These are phyloP conservation scores for Bipolaris sorokiniana DNA, from an alignment of 2,329 filamentous ascomycete genomes.

Conservation along the genomic window DNA sequence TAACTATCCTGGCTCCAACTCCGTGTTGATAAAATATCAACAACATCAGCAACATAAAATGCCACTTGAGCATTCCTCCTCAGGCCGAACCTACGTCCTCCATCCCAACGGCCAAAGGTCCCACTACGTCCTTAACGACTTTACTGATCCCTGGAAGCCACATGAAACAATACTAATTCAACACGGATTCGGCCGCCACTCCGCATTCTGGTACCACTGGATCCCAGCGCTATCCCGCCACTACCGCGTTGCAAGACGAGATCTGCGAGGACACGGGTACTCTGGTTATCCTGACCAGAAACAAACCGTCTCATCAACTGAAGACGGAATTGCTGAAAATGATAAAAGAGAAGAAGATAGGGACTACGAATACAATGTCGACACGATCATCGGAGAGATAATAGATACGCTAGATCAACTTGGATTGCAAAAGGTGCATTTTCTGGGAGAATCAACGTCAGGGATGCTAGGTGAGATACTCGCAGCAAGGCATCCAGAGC, in stretches of 20 bases:
- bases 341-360: background rate
- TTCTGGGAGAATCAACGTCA: conserved; percentile 45
- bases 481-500: conserved; percentile 40
- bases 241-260: conserved; percentile 44
- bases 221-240: conserved; percentile 39
- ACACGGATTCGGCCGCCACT: conserved; percentile 47
- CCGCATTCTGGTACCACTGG: conserved; percentile 49
- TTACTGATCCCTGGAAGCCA: conserved; percentile 42
- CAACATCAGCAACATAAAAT: conserved; percentile 9
- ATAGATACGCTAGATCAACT: conserved; percentile 46
- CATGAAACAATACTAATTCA: conserved; percentile 46
- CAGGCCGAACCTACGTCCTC: conserved; percentile 35
- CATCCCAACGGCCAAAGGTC: conserved; percentile 42
- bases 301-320: background rate
- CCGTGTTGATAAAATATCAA: background rate
- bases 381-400: conserved; percentile 43
- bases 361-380: conserved; percentile 26
- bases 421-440: conserved; percentile 40
- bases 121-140: conserved; percentile 38
- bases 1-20: too few relatives aligned
- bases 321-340: background rate
- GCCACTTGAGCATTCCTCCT: conserved; percentile 28
- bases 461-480: conserved; percentile 46
- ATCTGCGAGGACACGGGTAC: conserved; percentile 44
- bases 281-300: conserved; percentile 32